Base-by-base conservation (phyloP, 179 eudicot genomes). In the Gypsophila paniculata region DNA sequence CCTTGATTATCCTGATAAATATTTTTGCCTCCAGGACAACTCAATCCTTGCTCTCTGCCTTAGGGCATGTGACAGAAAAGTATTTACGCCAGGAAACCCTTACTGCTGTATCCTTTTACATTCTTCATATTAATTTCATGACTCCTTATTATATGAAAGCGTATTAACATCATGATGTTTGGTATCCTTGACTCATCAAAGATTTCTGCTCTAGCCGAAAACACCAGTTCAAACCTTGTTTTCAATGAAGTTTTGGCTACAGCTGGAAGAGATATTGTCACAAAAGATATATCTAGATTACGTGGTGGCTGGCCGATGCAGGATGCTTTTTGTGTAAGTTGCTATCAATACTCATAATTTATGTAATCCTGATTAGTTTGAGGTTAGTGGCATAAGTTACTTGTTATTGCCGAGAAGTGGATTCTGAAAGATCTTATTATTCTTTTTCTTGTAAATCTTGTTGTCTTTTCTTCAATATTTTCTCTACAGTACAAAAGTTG, bases 221-320 rank as follows among this genome's bases (percentile, higher is more conserved):
- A 73, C 77, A 87, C 98, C 15, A 88, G 82, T 72, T 77, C 99
- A 65, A 85, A 78, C 68, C 77, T 87, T 76, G 99, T 95, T 54
- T 95, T 95, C 77, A 76, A 86, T 78, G 96, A 92, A 85, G 98
- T 95, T 65, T 83, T 95, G 80, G 87, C 85, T 79, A 82, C 93
- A 70, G 96, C 96, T 23, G 95, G 86, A 76, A 92, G 86, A 74
- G 99, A 95, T 83, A 88, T 95, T 71, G 86, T 90, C 70, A 92
- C 97, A 11, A 95, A 95, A 82, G 99, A 95, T 85, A 84, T 95
- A 80, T 92, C 96, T 77, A 90, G 99, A 72, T 67, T 95, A 68
- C 97, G 90, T 72, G 99, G 97, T 76, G 99, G 99, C 68, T 95
- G 99, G 99, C 92, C 99, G 61, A 84, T 94, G 87, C 99, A 92